Evolutionary conservation across 371 early-diverging fungal genomes (phyloP), one percentile per base, ranked within the genome.

Genomic region (Coelomomyces lativittatus): DNA sequence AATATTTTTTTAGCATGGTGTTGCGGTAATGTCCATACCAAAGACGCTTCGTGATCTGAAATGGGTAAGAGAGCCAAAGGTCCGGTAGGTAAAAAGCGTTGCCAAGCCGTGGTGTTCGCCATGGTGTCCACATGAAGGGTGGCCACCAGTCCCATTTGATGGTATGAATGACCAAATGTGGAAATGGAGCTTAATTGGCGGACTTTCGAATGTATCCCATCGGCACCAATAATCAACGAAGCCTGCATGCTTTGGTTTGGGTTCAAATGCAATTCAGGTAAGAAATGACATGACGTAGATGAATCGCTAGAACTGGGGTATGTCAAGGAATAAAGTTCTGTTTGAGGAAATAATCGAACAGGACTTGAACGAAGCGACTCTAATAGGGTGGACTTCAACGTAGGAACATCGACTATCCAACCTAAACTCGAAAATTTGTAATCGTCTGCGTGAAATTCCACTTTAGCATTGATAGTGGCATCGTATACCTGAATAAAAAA

Each of bases 81-180:
- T 0, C 95, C 95, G 0, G 84, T 80, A 0, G 93, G 93, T 39
- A 95, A 65, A 56, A 95, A 95, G 45, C 91, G 65, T 61, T 95
- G 93, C 77, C 81, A 95, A 1, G 91, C 91, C 0, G 83, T 78
- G 28, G 57, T 52, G 38, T 80, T 81, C 19, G 64, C 65, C 31
- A 44, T 63, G 49, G 17, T 4, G 8, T 67, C 69, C 9, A 78
- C 17, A 41, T 74, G 57, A n/a, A 93, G 61, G 3, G 90, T 90
- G 7, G 87, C 93, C 0, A 92, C 95, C 11, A 91, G 58, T 25
- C 89, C 95, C 41, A 78, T 73, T 34, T 87, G 82, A 37, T 67
- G 59, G 54, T 95, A 95, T 54, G 86, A 83, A 80, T 82, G 87
- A 26, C 91, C 91, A 15, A 81, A 55, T 0, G 82, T 78, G 27